Conservation (phyloP, 768 basidiomycete species). For the Kwoniella mangroviensis region DNA sequence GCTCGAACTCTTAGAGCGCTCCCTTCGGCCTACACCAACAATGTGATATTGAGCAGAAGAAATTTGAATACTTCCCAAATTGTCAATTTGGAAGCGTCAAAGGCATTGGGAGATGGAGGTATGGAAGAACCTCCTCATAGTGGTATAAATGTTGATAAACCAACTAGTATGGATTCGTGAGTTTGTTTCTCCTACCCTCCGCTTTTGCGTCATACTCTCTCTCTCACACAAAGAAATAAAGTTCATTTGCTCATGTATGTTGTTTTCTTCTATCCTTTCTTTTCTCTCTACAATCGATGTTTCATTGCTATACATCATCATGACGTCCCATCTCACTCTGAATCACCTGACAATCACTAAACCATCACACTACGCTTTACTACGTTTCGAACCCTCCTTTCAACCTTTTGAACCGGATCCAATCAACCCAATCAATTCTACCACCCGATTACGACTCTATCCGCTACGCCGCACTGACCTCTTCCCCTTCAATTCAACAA, state of each 20-base stretch:
- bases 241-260: conserved; percentile 11
- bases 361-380: conserved; percentile 4
- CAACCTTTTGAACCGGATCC: neutral
- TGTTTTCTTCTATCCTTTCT: neutral
- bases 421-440: neutral
- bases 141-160: conserved; percentile 55
- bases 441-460: neutral
- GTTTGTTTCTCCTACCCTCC: conserved; percentile 24
- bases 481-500: neutral
- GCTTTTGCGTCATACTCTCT: neutral
- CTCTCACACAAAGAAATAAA: neutral
- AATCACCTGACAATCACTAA: conserved; percentile 11
- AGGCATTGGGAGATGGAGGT: conserved; percentile 49
- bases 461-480: neutral
- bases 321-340: neutral
- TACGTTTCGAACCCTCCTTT: conserved; percentile 14
- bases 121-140: conserved; percentile 47
- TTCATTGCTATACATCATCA: neutral
- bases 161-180: conserved; percentile 56
- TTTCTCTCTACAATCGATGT: neutral
- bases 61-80: conserved; percentile 26
- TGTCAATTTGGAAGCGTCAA: conserved; percentile 31
- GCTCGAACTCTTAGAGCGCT: conserved; percentile 10
- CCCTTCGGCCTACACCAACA: conserved; percentile 15
- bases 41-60: conserved; percentile 11